A percentile compares a stretch with the other conserved stretches of the same genome.
Evolutionary conservation across 495 filamentous ascomycete species (phyloP).

Genomic region (Hypoxylon fragiforme): DNA sequence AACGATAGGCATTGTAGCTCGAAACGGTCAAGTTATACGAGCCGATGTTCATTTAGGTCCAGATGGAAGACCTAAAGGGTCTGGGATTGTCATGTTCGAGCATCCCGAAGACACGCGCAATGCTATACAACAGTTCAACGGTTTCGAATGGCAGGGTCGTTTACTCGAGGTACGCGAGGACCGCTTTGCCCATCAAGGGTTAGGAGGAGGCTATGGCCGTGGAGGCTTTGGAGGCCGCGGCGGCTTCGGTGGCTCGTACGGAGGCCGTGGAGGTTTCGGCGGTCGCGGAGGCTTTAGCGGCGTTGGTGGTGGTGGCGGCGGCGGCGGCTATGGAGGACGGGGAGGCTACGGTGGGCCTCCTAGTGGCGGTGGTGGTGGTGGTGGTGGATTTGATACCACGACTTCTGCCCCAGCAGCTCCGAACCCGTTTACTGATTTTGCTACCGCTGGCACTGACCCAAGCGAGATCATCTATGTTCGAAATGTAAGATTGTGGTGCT

Average conservation of each 20-base stretch:
- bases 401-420: constrained; percentile 55
- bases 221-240: constrained; percentile 61
- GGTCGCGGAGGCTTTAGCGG: constrained; percentile 51
- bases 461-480: constrained; percentile 89
- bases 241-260: constrained; percentile 58
- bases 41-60: constrained; percentile 93
- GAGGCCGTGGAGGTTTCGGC: constrained; percentile 61
- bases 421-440: constrained; percentile 94
- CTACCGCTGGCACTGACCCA: constrained; percentile 83
- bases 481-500: constrained; percentile 70
- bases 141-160: constrained; percentile 97
- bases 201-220: constrained; percentile 51
- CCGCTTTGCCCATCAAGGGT: constrained; percentile 76
- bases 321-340: constrained; percentile 26
- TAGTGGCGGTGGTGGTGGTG: constrained; percentile 48
- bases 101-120: constrained; percentile 90
- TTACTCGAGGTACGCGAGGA: constrained; percentile 94
- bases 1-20: constrained; percentile 39
- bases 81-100: constrained; percentile 96
- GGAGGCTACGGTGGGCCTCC: constrained; percentile 54
- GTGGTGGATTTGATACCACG: constrained; percentile 46
- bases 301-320: constrained; percentile 42
- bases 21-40: constrained; percentile 83
- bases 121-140: constrained; percentile 95
- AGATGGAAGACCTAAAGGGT: constrained; percentile 92